Evolutionary conservation across 2,329 filamentous ascomycete species (phyloP).

Genomic region (Amesomyces nigricolor): DNA sequence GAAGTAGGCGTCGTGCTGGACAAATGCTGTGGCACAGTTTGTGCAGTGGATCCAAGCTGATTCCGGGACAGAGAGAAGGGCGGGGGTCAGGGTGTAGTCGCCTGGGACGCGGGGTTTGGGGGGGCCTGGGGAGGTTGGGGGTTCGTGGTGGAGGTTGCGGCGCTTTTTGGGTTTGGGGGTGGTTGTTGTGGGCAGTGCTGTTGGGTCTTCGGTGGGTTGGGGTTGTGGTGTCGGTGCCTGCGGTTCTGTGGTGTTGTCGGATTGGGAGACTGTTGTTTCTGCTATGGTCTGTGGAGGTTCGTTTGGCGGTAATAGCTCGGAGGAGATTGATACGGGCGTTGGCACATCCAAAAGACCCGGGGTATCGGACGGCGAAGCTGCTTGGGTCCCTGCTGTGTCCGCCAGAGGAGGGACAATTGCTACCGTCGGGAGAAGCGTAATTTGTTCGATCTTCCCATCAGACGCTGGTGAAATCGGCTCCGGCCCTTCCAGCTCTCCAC

Average conservation of each 20-base stretch:
- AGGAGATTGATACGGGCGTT: no score
- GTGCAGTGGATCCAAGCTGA: constrained; percentile 87
- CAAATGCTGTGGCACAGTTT: constrained; percentile 74
- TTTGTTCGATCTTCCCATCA: neutral
- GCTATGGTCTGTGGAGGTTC: no score
- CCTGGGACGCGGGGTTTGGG: constrained; percentile 52
- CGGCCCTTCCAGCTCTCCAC: constrained; percentile 26
- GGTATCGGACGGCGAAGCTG: no score
- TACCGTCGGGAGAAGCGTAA: constrained; percentile 16
- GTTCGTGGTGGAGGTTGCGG: neutral
- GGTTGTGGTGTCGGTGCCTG: no score
- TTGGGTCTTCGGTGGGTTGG: neutral
- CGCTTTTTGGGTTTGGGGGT: no score
- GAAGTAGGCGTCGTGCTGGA: constrained; percentile 82
- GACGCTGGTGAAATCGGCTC: neutral
- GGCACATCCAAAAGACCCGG: no score
- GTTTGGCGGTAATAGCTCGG: no score
- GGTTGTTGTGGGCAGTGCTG: neutral
- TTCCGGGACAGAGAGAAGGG: constrained; percentile 66
- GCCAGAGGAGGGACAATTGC: neutral
- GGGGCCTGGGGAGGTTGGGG: neutral
- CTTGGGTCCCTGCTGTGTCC: no score
- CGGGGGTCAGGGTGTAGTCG: constrained; percentile 76
- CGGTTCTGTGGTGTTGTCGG: neutral
- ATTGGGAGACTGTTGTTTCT: no score